phyloP scores from a whole-genome alignment of 2,329 filamentous ascomycete genomes.

The Stachybotrys echinatus region DNA sequence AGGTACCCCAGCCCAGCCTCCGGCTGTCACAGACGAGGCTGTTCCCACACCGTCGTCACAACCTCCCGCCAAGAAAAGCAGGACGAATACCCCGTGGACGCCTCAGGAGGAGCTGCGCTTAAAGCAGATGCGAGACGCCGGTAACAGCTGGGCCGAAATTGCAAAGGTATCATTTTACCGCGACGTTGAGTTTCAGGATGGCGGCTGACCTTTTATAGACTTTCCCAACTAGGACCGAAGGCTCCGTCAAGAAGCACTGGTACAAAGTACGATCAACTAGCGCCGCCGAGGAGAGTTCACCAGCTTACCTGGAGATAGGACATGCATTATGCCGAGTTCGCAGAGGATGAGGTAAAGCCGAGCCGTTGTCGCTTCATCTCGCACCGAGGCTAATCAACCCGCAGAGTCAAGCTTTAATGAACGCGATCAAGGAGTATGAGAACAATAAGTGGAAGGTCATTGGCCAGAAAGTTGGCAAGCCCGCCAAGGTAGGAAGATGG shows the following conservation, averaged over 20 bases:
- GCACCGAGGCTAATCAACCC: constrained; percentile 5
- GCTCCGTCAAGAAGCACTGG: constrained; percentile 99
- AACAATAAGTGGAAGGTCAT: constrained; percentile 98
- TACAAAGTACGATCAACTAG: constrained; percentile 80
- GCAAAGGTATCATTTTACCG: constrained; percentile 72
- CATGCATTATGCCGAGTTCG: constrained; percentile 99
- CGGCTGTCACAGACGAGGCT: constrained; percentile 23
- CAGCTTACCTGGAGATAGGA: constrained; percentile 51
- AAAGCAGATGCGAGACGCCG: constrained; percentile 89
- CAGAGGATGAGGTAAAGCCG: constrained; percentile 83
- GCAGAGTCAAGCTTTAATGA: constrained; percentile 73
- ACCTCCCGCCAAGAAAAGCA: constrained; percentile 77
- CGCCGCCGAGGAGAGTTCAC: constrained; percentile 1
- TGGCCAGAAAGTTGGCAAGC: constrained; percentile 94
- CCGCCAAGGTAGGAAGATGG: constrained; percentile 63
- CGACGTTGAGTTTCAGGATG: neutral
- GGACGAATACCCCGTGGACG: constrained; percentile 99
- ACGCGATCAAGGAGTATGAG: constrained; percentile 97
- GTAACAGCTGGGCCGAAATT: constrained; percentile 96
- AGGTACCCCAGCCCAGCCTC: constrained; percentile 19
- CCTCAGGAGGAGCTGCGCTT: constrained; percentile 87
- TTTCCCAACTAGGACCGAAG: constrained; percentile 89
- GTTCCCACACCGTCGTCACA: constrained; percentile 26
- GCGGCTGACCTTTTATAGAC: constrained; percentile 46
- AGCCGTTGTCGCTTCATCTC: neutral